Conservation (phyloP, 169 alveolate species). For the Eimeria falciformis region DNA sequence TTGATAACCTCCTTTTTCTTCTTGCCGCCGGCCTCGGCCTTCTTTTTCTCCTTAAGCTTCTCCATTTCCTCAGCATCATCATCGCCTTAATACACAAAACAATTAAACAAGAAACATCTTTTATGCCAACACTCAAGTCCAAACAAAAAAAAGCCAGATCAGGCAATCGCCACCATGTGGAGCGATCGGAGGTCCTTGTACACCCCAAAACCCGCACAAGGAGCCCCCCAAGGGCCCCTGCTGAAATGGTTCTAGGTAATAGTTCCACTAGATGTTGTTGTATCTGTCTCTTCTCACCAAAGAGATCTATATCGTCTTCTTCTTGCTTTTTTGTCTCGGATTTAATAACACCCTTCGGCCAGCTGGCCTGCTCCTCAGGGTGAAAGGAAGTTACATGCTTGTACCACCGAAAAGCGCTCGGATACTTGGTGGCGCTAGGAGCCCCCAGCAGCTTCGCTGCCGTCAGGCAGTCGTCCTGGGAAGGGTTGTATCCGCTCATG, state of each 20-base stretch:
- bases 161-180: too few relatives aligned
- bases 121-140: background rate
- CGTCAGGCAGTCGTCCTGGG: conserved; percentile 31
- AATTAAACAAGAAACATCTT: background rate
- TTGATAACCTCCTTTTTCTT: conserved; percentile 70
- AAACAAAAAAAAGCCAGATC: too few relatives aligned
- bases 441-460: conserved; percentile 27
- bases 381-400: conserved; percentile 17
- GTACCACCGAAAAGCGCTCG: conserved; percentile 41
- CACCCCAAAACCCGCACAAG: background rate
- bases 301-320: conserved; percentile 59
- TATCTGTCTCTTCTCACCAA: background rate
- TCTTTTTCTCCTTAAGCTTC: conserved; percentile 61
- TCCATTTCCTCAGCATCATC: conserved; percentile 66
- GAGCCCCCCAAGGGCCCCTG: background rate
- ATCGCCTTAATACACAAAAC: conserved; percentile 54
- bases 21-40: conserved; percentile 77
- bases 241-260: background rate
- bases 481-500: conserved; percentile 12
- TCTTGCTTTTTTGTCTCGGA: background rate
- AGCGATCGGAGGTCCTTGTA: background rate
- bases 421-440: conserved; percentile 17
- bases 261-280: background rate
- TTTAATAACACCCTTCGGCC: conserved; percentile 27
- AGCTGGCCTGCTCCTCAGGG: background rate